These are phyloP conservation scores for Hericium erinaceus DNA, from an alignment of 768 basidiomycete genomes.

Conservation along the genomic window DNA sequence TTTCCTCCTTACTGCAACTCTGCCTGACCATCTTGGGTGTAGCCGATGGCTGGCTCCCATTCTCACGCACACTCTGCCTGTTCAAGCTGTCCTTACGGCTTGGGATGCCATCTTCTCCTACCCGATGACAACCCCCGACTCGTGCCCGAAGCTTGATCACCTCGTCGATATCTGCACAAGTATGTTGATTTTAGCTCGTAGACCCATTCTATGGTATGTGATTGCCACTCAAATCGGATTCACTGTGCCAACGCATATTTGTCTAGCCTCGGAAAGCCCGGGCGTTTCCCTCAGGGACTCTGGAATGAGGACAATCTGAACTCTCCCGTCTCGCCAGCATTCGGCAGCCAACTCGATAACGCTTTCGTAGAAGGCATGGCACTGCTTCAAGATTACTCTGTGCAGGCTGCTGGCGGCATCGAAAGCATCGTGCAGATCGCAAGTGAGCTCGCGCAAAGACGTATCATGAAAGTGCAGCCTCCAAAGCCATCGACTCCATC, in stretches of 20 bases:
- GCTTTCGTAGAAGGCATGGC: conserved; percentile 59
- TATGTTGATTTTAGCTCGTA: conserved; percentile 54
- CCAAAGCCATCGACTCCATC: conserved; percentile 24
- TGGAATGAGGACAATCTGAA: conserved; percentile 41
- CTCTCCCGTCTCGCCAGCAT: conserved; percentile 33
- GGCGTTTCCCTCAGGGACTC: conserved; percentile 33
- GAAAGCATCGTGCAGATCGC: conserved; percentile 64
- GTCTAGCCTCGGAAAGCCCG: conserved; percentile 45
- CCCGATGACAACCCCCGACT: conserved; percentile 41
- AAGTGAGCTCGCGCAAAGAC: conserved; percentile 45
- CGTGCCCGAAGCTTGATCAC: conserved; percentile 54
- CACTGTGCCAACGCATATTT: neutral
- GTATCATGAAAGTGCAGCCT: conserved; percentile 27
- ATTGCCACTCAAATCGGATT: neutral
- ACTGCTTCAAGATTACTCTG: conserved; percentile 56
- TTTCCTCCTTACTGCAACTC: neutral
- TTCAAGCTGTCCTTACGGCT: conserved; percentile 44
- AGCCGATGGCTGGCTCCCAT: conserved; percentile 73
- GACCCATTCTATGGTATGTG: conserved; percentile 44
- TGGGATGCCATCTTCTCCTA: conserved; percentile 70
- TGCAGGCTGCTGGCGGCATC: conserved; percentile 57
- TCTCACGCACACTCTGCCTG: conserved; percentile 63
- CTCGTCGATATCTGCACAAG: conserved; percentile 63
- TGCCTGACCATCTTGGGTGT: neutral
- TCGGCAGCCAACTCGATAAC: conserved; percentile 46